Evolutionary conservation across 805 yeast genomes (phyloP).

Genomic region (Priceomyces melissophilus): DNA sequence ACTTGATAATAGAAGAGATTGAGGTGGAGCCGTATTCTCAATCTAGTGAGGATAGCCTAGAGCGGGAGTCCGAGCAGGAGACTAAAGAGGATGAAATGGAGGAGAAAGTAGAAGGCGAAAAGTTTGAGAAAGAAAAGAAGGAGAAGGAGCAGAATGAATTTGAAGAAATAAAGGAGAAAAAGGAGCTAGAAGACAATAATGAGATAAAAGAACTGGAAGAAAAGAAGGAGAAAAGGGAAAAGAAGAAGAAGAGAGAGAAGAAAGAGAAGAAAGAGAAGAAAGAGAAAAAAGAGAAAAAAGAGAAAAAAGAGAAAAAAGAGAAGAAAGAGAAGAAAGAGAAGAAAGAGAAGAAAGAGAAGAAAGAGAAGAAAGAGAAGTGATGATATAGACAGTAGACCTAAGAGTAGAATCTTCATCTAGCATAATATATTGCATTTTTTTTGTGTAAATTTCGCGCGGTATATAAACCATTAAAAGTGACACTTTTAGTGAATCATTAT

Average conservation of each 20-base stretch:
- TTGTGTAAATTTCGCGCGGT: neutral
- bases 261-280: slow-evolving; percentile 6
- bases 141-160: slow-evolving; percentile 8
- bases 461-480: too few relatives aligned
- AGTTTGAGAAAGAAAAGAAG: slow-evolving; percentile 11
- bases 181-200: slow-evolving; percentile 5
- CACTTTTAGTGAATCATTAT: neutral
- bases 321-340: neutral
- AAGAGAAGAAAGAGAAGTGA: neutral
- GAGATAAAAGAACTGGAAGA: slow-evolving; percentile 11
- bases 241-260: neutral
- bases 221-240: slow-evolving; percentile 3
- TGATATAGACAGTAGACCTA: neutral
- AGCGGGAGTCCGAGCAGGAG: slow-evolving; percentile 10
- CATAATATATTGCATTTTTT: neutral
- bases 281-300: slow-evolving; percentile 7
- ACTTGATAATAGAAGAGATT: slow-evolving; percentile 41
- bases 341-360: neutral
- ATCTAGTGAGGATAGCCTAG: slow-evolving; percentile 10
- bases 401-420: neutral
- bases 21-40: slow-evolving; percentile 24
- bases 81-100: slow-evolving; percentile 12
- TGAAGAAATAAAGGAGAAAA: slow-evolving; percentile 9
- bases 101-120: slow-evolving; percentile 13
- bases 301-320: slow-evolving; percentile 1